These are phyloP conservation scores for Rosa persica DNA, from an alignment of 306 rosid genomes.

Conservation along the genomic window DNA sequence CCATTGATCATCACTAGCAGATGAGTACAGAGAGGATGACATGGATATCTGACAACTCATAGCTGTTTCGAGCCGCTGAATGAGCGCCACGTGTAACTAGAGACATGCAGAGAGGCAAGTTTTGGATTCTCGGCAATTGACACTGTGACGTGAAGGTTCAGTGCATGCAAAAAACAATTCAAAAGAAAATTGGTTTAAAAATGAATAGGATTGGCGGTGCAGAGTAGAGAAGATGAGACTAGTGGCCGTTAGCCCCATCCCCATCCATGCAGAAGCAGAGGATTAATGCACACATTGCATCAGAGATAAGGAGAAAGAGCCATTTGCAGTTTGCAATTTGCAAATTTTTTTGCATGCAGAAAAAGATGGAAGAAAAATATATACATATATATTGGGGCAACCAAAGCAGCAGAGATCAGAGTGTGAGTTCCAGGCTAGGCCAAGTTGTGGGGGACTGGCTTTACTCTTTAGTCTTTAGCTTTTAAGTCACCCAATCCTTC, in stretches of 20 bases:
- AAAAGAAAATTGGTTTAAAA: conserved; percentile 30
- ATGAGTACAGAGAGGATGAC: neutral
- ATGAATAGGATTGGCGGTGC: conserved; percentile 37
- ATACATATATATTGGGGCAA: conserved; percentile 10
- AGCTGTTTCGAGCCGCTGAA: neutral
- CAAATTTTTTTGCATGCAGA: conserved; percentile 5
- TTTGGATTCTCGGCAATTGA: conserved; percentile 20
- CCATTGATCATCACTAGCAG: neutral
- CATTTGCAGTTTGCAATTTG: conserved; percentile 11
- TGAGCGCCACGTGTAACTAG: conserved; percentile 19
- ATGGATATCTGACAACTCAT: conserved; percentile 12
- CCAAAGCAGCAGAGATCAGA: neutral
- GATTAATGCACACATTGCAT: conserved; percentile 11
- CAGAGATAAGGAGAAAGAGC: conserved; percentile 18
- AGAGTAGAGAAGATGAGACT: conserved; percentile 20
- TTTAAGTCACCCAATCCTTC: conserved; percentile 35
- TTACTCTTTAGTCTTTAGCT: neutral
- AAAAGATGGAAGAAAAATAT: neutral
- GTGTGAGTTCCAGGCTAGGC: conserved; percentile 17
- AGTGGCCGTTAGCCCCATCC: conserved; percentile 42
- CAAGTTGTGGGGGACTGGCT: conserved; percentile 32
- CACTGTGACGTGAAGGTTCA: neutral
- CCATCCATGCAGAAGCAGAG: conserved; percentile 37
- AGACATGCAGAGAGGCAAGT: neutral
- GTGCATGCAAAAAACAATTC: conserved; percentile 24